Evolutionary conservation across 2,329 filamentous ascomycete genomes (phyloP).

Genomic region (Colletotrichum sp.): DNA sequence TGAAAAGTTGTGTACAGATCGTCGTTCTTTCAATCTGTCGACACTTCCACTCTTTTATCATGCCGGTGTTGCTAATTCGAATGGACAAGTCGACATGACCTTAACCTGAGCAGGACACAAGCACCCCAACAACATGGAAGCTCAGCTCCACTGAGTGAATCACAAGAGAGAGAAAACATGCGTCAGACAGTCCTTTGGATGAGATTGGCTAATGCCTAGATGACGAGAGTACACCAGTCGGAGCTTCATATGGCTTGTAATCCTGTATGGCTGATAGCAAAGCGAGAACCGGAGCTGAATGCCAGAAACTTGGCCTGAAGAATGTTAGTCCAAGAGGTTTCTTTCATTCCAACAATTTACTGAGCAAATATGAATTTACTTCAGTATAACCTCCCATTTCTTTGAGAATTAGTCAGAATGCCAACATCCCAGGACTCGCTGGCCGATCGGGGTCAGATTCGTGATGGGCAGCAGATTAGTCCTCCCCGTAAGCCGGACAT

Average conservation of each 20-base stretch:
- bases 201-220: neutral
- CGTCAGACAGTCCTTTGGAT: neutral
- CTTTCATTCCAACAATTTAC: neutral
- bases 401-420: neutral
- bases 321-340: rapidly evolving
- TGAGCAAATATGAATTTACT: neutral
- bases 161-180: neutral
- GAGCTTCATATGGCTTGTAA: neutral
- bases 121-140: neutral
- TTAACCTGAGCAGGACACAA: neutral
- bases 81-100: neutral
- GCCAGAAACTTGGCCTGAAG: neutral
- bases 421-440: neutral
- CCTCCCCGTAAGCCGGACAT: neutral
- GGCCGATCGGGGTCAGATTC: neutral
- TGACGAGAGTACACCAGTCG: neutral
- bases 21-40: neutral
- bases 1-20: neutral
- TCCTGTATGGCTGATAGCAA: neutral
- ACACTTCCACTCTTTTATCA: neutral
- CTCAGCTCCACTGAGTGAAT: neutral
- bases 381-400: neutral
- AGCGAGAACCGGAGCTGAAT: neutral
- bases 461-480: neutral
- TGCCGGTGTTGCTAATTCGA: neutral